Percentiles rank a stretch among this genome's conserved stretches.
Evolutionary conservation across 169 alveolate species (phyloP).

Genomic region (Eimeria tenella): DNA sequence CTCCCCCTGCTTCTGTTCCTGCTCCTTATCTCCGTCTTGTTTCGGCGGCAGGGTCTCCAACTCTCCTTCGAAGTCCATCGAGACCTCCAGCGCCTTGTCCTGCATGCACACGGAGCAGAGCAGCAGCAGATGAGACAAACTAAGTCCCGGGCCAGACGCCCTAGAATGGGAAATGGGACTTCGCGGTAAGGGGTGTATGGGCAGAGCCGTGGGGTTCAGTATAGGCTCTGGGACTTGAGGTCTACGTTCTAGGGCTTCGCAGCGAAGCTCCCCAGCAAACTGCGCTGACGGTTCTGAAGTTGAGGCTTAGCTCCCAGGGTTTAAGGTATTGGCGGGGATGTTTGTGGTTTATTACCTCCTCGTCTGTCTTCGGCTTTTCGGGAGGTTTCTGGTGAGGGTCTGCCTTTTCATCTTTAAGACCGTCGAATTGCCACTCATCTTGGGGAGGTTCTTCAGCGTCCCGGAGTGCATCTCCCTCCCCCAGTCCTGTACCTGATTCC

Average conservation of each 20-base stretch:
- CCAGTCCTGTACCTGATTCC: conserved; percentile 78
- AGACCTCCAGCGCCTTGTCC: conserved; percentile 79
- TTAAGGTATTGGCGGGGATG: background rate
- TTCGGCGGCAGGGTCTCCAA: conserved; percentile 35
- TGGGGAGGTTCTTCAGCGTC: conserved; percentile 61
- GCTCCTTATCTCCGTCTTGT: background rate
- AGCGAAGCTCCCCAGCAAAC: too few species aligned
- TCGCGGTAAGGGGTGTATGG: too few species aligned
- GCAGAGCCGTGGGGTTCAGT: too few species aligned
- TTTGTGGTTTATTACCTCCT: conserved; percentile 14
- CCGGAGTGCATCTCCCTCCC: conserved; percentile 72
- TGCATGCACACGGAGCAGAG: background rate
- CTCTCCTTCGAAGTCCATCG: conserved; percentile 75
- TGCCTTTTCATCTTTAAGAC: conserved; percentile 56
- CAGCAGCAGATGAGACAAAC: background rate
- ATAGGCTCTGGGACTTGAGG: too few species aligned
- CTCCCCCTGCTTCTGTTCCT: conserved; percentile 38
- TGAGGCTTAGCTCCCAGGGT: background rate
- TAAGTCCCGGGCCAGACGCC: too few species aligned
- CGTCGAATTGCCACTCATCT: conserved; percentile 76
- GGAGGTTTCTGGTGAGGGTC: conserved; percentile 69
- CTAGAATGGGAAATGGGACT: too few species aligned
- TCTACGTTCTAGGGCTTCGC: too few species aligned
- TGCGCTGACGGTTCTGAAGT: too few species aligned
- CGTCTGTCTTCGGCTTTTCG: conserved; percentile 50